phyloP scores from a whole-genome alignment of 1,139 yeast genomes.

The Neolecta irregularis region DNA sequence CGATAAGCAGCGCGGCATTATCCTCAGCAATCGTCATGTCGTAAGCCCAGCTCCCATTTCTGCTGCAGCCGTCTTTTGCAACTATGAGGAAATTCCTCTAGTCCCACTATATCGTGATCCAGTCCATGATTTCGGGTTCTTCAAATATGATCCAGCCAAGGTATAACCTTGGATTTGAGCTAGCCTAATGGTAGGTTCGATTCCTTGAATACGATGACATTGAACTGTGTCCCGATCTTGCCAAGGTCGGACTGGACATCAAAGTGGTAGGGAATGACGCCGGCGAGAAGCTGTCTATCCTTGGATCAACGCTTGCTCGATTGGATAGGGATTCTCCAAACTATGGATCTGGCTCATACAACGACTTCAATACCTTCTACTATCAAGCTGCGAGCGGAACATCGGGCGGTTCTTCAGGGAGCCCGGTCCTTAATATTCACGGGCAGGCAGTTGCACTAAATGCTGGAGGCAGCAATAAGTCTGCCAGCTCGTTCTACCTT shows the following conservation, averaged over 20 bases:
- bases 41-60: conserved; percentile 30
- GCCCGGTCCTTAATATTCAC: conserved; percentile 80
- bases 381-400: conserved; percentile 95
- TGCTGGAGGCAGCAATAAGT: conserved; percentile 85
- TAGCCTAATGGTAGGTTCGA: no score
- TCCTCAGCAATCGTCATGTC: conserved; percentile 50
- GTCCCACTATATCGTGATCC: conserved; percentile 41
- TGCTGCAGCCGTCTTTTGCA: conserved; percentile 83
- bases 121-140: conserved; percentile 67
- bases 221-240: conserved; percentile 62
- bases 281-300: conserved; percentile 78
- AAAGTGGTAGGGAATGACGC: conserved; percentile 94
- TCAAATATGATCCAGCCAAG: conserved; percentile 12
- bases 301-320: conserved; percentile 80
- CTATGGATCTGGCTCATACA: conserved; percentile 77
- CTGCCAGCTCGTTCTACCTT: conserved; percentile 82
- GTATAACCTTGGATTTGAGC: no score
- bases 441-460: conserved; percentile 84
- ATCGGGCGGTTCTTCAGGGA: conserved; percentile 90
- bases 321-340: conserved; percentile 90
- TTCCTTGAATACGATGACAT: conserved; percentile 54
- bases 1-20: conserved; percentile 63
- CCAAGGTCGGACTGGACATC: conserved; percentile 79
- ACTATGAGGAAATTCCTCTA: conserved; percentile 86
- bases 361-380: conserved; percentile 89